Evolutionary conservation across 169 alveolate species (phyloP), one percentile per base, ranked within the genome.

Genomic region (Haemoproteus tartakovskyi): DNA sequence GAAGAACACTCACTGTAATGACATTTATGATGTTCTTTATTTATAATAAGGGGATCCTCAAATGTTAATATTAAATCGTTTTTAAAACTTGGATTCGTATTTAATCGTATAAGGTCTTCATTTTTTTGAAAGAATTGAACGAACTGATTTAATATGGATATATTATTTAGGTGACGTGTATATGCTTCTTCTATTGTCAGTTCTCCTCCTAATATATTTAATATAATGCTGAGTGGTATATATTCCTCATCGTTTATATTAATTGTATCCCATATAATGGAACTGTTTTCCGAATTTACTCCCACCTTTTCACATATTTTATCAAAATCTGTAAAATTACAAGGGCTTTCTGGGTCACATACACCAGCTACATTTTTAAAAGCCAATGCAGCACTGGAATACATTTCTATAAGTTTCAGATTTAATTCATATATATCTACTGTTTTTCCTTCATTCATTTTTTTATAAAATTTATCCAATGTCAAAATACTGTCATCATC

Each of bases 111-210:
- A 9, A 74, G 40, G 22, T 51, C 62, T 24, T 74, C 78, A 59
- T 74, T 45, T 12, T 48, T 63, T 74, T 74, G 84, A 36, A 74
- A 74, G 40, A 74, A 74, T 37, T 54, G 18, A 45, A 74, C 84
- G 2, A 74, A 60, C 40, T 57, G 84, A 57, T 74, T 74, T 57
- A 74, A 22, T 8, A 74, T n/a, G 0, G 84, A 74, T 48, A 43
- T 54, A 22, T 74, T 74, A 16, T 41, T 30, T 45, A 57, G 54
- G 50, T 74, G 57, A 12, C 45, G 30, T n/a, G 11, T 37, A 60
- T 56, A 74, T 8, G 84, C 24, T 37, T 74, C 78, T 57, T 74
- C 84, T 22, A 74, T 40, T 36, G 0, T 45, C 36, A 74, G 24
- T 36, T 74, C 84, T 36, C 84, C 84, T 46, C 57, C 57, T 29